Evolutionary conservation across 1,139 yeast species (phyloP), one percentile per base, ranked within the genome.

Genomic region (Komagataea norvegica): DNA sequence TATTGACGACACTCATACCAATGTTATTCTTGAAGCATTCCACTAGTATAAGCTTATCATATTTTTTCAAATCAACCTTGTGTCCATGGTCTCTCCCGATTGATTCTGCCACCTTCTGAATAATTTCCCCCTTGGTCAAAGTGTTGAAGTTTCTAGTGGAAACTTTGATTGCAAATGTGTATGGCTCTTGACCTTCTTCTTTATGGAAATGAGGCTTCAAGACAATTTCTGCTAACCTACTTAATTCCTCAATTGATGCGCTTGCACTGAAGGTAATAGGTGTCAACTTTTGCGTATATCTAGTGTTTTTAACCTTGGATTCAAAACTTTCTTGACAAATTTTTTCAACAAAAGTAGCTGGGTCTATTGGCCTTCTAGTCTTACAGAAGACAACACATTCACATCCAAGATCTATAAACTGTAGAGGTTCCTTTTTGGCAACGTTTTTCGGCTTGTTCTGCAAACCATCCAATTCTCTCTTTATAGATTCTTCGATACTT

Each of bases 371-470:
- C 47, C 66, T 72, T 49, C 83, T 74, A 1, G 89, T 76, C 52
- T 93, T 83, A 50, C 88, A 76, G 57, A 91, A 91, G 3, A 88
- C 72, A 32, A 82, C 70, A 61, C 98, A 91, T 57, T 87, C 96
- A 55, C 93, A 82, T 19, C 79, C 84, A 33, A 88, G 59, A 13
- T 80, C 84, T 26, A 87, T 70, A 18, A 85, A 80, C 30, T 70
- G 67, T 31, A 88, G 64, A 11, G 77, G 60, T 22, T 71, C 73
- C 39, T 69, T 68, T 49, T 68, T 62, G 22, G 61, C 61, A 25
- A 55, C 66, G 20, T 67, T 60, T 36, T 54, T 54, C 15, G 48
- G 46, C 26, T 33, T 58, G 56, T 41, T 62, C 37, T 59, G 46
- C 37, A 50, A 41, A 15, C 70, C 82, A 20, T 67, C 73, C 9